phyloP scores from a whole-genome alignment of 208 protist species.

The Crithidia acanthocephali region DNA sequence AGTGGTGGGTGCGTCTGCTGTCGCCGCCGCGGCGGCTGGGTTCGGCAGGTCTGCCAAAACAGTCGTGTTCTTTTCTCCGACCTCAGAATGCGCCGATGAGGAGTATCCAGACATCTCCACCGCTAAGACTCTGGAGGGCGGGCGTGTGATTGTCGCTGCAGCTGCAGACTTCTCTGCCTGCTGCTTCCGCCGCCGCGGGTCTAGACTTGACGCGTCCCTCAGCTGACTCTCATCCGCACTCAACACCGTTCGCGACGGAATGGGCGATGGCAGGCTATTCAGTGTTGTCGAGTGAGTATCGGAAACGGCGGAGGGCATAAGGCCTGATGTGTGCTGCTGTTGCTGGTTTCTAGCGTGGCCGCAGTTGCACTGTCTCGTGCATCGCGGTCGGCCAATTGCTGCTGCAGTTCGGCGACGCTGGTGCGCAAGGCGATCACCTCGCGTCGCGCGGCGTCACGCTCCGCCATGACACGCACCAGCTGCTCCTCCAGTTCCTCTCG shows the following conservation, averaged over 20 bases:
- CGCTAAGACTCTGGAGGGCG: slow-evolving; percentile 11
- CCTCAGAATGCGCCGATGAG: slow-evolving; percentile 16
- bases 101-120: slow-evolving; percentile 33
- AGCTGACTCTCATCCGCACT: background rate
- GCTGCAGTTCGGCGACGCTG: slow-evolving; percentile 24
- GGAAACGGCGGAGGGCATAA: slow-evolving; percentile 10
- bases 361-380: background rate
- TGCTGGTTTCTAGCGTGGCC: background rate
- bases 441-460: slow-evolving; percentile 37
- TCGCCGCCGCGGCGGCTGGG: background rate
- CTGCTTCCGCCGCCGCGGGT: background rate
- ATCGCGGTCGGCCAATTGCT: background rate
- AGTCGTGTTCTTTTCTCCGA: background rate
- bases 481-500: slow-evolving; percentile 26
- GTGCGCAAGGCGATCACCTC: slow-evolving; percentile 21
- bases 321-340: background rate
- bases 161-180: background rate
- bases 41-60: background rate
- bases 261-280: background rate
- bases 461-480: slow-evolving; percentile 27
- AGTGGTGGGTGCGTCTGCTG: background rate
- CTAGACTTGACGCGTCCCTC: background rate
- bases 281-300: background rate
- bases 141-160: background rate
- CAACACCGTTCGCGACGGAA: background rate